Percentiles rank a stretch among this genome's conserved stretches.
phyloP scores from a whole-genome alignment of 768 basidiomycete species.

The Leccinum rimulosum region DNA sequence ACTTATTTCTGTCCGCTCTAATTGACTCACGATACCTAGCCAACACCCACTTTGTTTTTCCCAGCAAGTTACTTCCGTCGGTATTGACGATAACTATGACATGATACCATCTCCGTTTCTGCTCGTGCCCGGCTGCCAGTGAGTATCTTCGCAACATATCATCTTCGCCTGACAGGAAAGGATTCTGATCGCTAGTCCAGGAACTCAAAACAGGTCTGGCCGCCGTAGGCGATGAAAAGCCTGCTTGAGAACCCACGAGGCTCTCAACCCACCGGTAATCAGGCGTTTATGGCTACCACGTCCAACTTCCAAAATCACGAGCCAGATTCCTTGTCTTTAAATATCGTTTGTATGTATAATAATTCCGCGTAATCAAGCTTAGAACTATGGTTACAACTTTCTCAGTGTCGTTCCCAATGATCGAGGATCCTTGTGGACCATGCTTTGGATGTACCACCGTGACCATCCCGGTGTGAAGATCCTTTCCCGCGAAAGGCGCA shows the following conservation, averaged over 20 bases:
- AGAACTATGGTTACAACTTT: neutral
- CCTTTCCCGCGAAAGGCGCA: slow-evolving; percentile 1
- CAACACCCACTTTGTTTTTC: neutral
- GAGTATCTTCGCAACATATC: neutral
- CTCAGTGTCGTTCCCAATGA: neutral
- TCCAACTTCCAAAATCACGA: slow-evolving; percentile 16
- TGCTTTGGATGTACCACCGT: neutral
- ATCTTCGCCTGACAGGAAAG: neutral
- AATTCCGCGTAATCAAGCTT: neutral
- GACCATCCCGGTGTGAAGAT: neutral
- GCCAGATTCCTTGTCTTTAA: neutral
- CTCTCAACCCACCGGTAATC: neutral
- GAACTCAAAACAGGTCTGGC: slow-evolving; percentile 3
- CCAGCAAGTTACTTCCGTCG: neutral
- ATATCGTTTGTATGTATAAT: neutral
- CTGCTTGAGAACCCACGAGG: slow-evolving; percentile 6
- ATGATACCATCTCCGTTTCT: neutral
- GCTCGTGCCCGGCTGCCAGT: neutral
- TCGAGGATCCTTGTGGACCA: neutral
- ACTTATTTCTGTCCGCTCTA: slow-evolving; percentile 7
- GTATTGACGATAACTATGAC: neutral
- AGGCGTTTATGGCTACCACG: neutral
- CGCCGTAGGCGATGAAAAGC: slow-evolving; percentile 9
- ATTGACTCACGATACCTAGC: slow-evolving; percentile 12
- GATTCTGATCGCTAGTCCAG: neutral